A percentile compares a stretch with the other conserved stretches of the same genome.
phyloP scores from a whole-genome alignment of 768 basidiomycete genomes.

The Tubosaeta brunneosetosa region DNA sequence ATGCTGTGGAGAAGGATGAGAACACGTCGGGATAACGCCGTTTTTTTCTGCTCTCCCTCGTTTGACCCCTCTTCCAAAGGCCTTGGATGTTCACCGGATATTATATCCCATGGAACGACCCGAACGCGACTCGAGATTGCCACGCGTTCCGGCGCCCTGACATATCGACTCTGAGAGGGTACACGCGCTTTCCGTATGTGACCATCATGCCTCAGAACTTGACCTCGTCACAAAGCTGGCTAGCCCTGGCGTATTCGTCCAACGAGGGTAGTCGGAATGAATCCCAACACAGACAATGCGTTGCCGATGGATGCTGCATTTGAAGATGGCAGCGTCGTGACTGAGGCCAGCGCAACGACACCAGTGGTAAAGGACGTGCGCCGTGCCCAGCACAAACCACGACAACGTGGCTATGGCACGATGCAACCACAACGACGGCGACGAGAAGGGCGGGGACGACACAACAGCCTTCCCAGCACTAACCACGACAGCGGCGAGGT shows the following conservation, averaged over 20 bases:
- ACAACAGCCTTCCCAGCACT: too few species aligned
- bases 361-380: too few species aligned
- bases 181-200: conserved; percentile 44
- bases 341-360: too few species aligned
- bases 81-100: conserved; percentile 36
- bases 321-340: conserved; percentile 42
- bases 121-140: conserved; percentile 21
- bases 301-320: conserved; percentile 39
- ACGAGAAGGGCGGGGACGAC: too few species aligned
- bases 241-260: conserved; percentile 30
- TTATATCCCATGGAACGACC: conserved; percentile 38
- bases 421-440: too few species aligned
- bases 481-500: too few species aligned
- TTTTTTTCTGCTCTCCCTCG: conserved; percentile 7
- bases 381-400: too few species aligned
- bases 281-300: conserved; percentile 24
- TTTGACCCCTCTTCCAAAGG: conserved; percentile 35
- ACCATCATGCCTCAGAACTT: conserved; percentile 42
- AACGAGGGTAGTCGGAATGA: conserved; percentile 38
- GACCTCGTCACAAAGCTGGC: conserved; percentile 37
- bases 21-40: conserved; percentile 41
- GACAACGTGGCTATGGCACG: too few species aligned
- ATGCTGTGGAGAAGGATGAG: conserved; percentile 32
- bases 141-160: conserved; percentile 30
- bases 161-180: conserved; percentile 33